A percentile compares a stretch with the other conserved stretches of the same genome.
Conservation (phyloP, 495 filamentous ascomycete species). For the Talaromyces thailandensis region DNA sequence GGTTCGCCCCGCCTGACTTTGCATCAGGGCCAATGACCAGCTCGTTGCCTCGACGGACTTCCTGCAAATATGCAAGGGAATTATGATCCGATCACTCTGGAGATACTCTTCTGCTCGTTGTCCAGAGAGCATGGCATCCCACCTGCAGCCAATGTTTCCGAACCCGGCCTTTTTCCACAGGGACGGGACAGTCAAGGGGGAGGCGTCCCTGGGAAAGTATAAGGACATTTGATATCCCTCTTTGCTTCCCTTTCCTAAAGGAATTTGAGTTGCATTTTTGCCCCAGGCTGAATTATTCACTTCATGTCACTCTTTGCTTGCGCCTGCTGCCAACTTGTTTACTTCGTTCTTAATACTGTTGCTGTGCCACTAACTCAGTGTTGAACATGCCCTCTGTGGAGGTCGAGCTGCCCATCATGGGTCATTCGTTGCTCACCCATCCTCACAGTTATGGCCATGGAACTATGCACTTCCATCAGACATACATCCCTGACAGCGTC, state of each 20-base stretch:
- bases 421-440: constrained; percentile 6
- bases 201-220: constrained; percentile 3
- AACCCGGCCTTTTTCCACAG: not conserved
- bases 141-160: constrained; percentile 7
- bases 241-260: not conserved
- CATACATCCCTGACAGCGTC: not conserved
- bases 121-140: constrained; percentile 6
- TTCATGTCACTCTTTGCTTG: not conserved
- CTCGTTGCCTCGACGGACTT: constrained; percentile 9
- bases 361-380: not conserved
- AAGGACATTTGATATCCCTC: constrained; percentile 5
- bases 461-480: not conserved
- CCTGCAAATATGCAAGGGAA: constrained; percentile 25
- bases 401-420: constrained; percentile 6
- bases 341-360: not conserved
- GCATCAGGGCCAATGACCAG: constrained; percentile 13
- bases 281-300: not conserved
- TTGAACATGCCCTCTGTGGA: constrained; percentile 4
- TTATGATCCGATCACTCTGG: constrained; percentile 4
- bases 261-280: not conserved
- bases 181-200: constrained; percentile 3
- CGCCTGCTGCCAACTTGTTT: not conserved
- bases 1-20: not conserved
- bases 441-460: not conserved
- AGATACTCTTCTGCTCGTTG: constrained; percentile 7